Evolutionary conservation across 108 stramenopile genomes (phyloP).

Genomic region (Discostella pseudostelligera): DNA sequence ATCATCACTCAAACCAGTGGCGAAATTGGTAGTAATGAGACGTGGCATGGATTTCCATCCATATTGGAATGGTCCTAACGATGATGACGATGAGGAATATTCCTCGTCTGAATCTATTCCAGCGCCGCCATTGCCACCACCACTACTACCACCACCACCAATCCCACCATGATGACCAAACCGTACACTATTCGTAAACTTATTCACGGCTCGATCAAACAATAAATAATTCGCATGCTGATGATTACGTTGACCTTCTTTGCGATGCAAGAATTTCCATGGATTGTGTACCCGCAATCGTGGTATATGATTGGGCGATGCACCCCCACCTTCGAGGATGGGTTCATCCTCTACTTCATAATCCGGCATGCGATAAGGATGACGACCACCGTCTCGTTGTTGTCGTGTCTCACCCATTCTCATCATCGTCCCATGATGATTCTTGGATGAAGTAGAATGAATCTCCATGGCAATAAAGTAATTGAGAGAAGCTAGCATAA

Average conservation of each 20-base stretch:
- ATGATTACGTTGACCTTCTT: no score
- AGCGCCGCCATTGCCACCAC: background rate
- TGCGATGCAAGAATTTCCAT: constrained; percentile 26
- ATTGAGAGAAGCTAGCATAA: constrained; percentile 33
- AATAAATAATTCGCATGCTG: constrained; percentile 6
- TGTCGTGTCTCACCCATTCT: background rate
- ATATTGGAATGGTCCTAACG: constrained; percentile 18
- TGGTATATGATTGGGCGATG: constrained; percentile 22
- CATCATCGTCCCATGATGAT: background rate
- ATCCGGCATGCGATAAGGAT: no score
- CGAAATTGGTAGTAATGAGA: constrained; percentile 35
- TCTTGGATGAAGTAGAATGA: background rate
- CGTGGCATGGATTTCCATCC: constrained; percentile 49
- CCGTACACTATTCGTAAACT: constrained; percentile 15
- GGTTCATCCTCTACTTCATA: background rate
- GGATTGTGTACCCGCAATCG: constrained; percentile 20
- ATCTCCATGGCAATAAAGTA: constrained; percentile 38
- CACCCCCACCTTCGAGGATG: constrained; percentile 29
- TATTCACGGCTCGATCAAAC: constrained; percentile 16
- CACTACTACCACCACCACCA: background rate
- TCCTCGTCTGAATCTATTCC: no score
- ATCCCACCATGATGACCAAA: constrained; percentile 7
- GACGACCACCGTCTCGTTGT: background rate
- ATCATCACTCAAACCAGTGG: constrained; percentile 26
- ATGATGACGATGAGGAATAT: background rate